Base-by-base conservation (phyloP, 1,284 basidiomycete species). In the Heterobasidion annosum region DNA sequence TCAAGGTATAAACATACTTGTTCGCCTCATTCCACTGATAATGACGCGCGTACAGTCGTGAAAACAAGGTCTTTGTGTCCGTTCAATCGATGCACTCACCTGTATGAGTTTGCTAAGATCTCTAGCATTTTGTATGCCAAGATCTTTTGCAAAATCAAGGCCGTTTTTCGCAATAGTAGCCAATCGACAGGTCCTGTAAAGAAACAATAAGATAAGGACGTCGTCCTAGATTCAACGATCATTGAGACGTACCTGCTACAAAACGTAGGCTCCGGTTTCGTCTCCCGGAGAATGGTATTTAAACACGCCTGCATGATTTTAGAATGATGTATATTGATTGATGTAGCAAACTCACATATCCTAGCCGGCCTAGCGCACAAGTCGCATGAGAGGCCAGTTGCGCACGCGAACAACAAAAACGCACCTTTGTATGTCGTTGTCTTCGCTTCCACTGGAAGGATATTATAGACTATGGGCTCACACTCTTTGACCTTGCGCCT, bases 91-190 rank as follows among this genome's bases (percentile, higher is more conserved):
- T 16, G 18, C 48, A 52, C 56, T 25, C 13, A 68, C 68, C 62
- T 68, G 57, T 2, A 93, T 88, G 51, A 93, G 77, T 48, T 76
- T 78, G 13, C 78, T 65, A 32, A 93, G 72, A 65, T 93, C 91
- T 61, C 79, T 69, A 0, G 80, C 75, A 61, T 96, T 96, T 67
- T 83, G 82, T 43, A 78, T 73, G 1, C 86, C 93, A 0, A 95
- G 72, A 34, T 88, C 84, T 65, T 91, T 91, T 25, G 85, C 83
- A 69, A 83, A 86, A 2, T 89, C 85, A 53, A 91, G 74, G 4
- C 92, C 91, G 59, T 91, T 86, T 63, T 92, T 90, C 60, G 82
- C 77, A 53, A 94, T 82, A 48, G 88, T 87, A 50, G 88, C 83
- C 46, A 92, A 83, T 48, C 89, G 82, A 55, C 69, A 71, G 1